Percentiles rank a stretch among this genome's conserved stretches.
Evolutionary conservation across 768 basidiomycete species (phyloP).

Genomic region (Fibroporia radiculosa): DNA sequence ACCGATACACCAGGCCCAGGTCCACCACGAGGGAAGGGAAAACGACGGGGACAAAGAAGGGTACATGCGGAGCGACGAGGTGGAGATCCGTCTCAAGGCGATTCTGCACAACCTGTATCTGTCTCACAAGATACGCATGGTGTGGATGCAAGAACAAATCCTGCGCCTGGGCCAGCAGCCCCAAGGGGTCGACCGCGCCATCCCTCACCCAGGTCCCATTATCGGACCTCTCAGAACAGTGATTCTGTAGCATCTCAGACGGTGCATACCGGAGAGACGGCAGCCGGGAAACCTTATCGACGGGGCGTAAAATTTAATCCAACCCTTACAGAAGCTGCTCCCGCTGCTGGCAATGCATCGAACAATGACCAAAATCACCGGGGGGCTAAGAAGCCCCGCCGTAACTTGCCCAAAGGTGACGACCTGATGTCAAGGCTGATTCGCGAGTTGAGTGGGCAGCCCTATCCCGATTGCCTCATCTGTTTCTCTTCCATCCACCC

Average conservation of each 20-base stretch:
- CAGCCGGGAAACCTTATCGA: not conserved
- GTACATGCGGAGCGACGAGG: not conserved
- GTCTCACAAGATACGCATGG: not conserved
- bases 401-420: conserved; percentile 27
- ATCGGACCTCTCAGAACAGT: not conserved
- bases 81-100: not conserved
- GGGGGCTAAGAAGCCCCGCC: conserved; percentile 8
- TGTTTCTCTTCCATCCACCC: conserved; percentile 80
- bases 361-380: not conserved
- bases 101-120: not conserved
- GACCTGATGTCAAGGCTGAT: conserved; percentile 74
- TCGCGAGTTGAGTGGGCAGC: conserved; percentile 55
- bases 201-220: not conserved
- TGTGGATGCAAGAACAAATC: not conserved
- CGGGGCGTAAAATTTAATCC: not conserved
- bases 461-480: conserved; percentile 73
- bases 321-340: not conserved
- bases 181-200: not conserved
- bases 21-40: too few species aligned
- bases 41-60: not conserved
- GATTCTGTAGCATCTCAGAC: not conserved
- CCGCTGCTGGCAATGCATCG: too few species aligned
- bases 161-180: not conserved
- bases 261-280: not conserved
- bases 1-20: too few species aligned